Percentiles rank a stretch among this genome's conserved stretches.
phyloP scores from a whole-genome alignment of 805 yeast species.

The Yamadazyma takamatsuzukensis region DNA sequence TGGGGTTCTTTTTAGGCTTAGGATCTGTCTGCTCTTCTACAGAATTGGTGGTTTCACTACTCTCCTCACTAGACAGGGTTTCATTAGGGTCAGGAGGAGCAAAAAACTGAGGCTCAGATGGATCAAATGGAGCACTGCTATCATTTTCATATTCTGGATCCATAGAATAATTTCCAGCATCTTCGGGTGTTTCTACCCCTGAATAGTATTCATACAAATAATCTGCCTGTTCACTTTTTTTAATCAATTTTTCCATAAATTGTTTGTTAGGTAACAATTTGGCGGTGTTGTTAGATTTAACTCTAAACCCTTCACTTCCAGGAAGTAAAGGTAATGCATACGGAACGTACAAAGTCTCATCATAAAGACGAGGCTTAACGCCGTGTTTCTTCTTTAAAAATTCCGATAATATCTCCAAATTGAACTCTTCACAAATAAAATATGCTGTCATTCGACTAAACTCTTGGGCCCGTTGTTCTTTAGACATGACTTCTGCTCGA shows the following conservation, averaged over 20 bases:
- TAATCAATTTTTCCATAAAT: constrained; percentile 73
- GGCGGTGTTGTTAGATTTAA: constrained; percentile 61
- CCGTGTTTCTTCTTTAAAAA: constrained; percentile 71
- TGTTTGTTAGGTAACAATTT: constrained; percentile 39
- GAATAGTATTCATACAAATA: constrained; percentile 90
- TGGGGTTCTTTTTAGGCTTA: not conserved
- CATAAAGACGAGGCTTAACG: constrained; percentile 82
- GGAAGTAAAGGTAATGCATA: constrained; percentile 84
- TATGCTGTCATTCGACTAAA: constrained; percentile 89
- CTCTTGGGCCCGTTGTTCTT: constrained; percentile 57
- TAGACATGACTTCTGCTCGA: constrained; percentile 57
- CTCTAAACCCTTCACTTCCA: constrained; percentile 74
- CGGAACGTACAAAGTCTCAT: constrained; percentile 90
- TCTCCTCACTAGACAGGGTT: constrained; percentile 1
- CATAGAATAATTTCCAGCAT: constrained; percentile 46
- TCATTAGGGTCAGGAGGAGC: constrained; percentile 37
- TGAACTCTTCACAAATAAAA: constrained; percentile 78
- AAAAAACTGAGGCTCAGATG: constrained; percentile 89
- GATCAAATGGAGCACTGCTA: constrained; percentile 66
- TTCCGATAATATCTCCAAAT: constrained; percentile 56
- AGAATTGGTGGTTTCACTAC: not conserved
- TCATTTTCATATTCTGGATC: constrained; percentile 41
- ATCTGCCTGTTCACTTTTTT: constrained; percentile 79
- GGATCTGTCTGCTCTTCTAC: not conserved
- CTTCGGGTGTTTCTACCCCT: constrained; percentile 66